Evolutionary conservation across 805 yeast species (phyloP), one percentile per base, ranked within the genome.

Genomic region (Ogataea ramenticola): DNA sequence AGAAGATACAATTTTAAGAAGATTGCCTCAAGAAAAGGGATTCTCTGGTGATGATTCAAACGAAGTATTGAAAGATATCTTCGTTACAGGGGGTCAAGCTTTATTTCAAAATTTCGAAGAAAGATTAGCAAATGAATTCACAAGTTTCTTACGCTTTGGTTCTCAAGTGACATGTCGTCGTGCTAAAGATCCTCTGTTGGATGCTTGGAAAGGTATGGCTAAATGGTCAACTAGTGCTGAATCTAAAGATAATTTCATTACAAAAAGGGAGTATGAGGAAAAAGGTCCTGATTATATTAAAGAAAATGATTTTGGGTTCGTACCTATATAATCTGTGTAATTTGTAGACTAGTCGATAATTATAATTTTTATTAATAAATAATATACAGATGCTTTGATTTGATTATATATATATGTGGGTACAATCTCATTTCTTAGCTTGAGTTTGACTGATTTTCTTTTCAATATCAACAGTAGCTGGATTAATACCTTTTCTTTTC

Each of bases 191-290:
- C 91, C 96, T 2, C 52, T 76, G 1, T 56, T 76, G 27, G 99
- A 91, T 61, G 78, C 97, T 1, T 93, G 99, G 98, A 81, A 71
- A 55, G 99, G 99, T 26, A 89, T 93, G 95, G 80, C 86, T 12
- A 74, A 75, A 54, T 86, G 96, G 86, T 68, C 90, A 6, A 53
- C 54, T 3, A 69, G 74, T 20, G 71, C 64, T 1, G 77, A 71
- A 16, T 61, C 59, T 1, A 53, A 67, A 24, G 52, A 64, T 2
- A 66, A 77, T 10, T 78, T 72, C 46, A 68, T 91, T 21, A 74
- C 93, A 0, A 77, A 72, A 50, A 64, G 72, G 44, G 96, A 90
- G 49, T 93, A 88, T 57, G 83, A 82, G 38, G 99, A 93, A 61
- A 77, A 75, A 70, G 99, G 99, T 0, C 71, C 86, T 0, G 96